These are phyloP conservation scores for Ceratobasidium sp. DNA, from an alignment of 1,284 basidiomycete genomes.

Conservation along the genomic window DNA sequence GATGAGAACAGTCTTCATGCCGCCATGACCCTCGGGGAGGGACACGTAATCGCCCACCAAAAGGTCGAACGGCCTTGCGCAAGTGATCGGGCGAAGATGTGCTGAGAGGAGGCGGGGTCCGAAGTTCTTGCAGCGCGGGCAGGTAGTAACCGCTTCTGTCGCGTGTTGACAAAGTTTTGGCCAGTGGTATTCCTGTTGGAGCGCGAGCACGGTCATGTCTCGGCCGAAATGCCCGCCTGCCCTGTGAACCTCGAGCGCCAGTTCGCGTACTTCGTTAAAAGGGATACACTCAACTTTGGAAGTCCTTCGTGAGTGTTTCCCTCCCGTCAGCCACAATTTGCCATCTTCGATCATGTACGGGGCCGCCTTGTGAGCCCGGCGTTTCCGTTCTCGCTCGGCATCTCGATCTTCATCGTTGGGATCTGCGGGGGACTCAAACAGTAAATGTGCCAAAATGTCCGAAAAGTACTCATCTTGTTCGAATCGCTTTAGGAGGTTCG, in stretches of 20 bases:
- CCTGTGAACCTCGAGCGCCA: constrained; percentile 4
- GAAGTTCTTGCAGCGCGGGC: too few species aligned
- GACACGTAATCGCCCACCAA: too few species aligned
- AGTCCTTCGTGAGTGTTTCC: constrained; percentile 14
- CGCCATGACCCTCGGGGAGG: too few species aligned
- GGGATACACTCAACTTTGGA: constrained; percentile 52
- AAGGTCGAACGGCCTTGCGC: too few species aligned
- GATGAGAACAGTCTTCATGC: too few species aligned
- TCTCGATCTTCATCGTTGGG: neutral
- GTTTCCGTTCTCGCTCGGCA: neutral
- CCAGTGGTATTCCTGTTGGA: constrained; percentile 19
- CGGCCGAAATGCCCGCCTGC: constrained; percentile 34
- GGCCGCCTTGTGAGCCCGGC: constrained; percentile 4
- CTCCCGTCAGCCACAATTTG: constrained; percentile 31
- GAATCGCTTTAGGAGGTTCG: constrained; percentile 38
- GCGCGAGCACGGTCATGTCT: neutral
- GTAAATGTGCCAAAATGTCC: constrained; percentile 39
- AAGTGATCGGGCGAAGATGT: too few species aligned
- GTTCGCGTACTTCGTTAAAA: constrained; percentile 47
- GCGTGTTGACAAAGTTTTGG: constrained; percentile 24
- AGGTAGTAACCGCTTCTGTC: constrained; percentile 17
- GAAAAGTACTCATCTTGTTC: constrained; percentile 40
- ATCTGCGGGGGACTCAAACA: neutral
- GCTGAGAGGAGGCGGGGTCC: too few species aligned
- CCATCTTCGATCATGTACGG: constrained; percentile 41